Percentiles rank a stretch among this genome's conserved stretches.
phyloP scores from a whole-genome alignment of 345 rosid genomes.

The Trapa bicornis region DNA sequence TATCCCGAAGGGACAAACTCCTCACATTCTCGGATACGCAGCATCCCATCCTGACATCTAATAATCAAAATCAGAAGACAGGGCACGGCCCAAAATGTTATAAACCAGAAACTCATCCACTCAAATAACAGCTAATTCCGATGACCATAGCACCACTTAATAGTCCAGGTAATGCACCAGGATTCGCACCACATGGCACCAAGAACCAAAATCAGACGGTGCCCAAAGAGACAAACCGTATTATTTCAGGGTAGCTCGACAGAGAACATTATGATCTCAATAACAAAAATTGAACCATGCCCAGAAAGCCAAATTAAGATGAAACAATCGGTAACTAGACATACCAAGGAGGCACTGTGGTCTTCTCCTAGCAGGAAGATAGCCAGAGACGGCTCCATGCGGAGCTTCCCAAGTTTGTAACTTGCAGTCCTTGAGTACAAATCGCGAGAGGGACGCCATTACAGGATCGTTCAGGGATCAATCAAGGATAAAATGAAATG shows the following conservation, averaged over 20 bases:
- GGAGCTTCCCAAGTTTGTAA: constrained; percentile 20
- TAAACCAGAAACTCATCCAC: not conserved
- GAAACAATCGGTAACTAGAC: constrained; percentile 7
- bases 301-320: constrained; percentile 7
- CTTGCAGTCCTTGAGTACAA: constrained; percentile 36
- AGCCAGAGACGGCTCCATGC: constrained; percentile 13
- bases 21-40: constrained; percentile 21
- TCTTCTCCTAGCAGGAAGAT: constrained; percentile 19
- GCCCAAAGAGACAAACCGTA: not conserved
- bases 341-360: constrained; percentile 39
- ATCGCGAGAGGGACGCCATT: constrained; percentile 48
- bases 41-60: constrained; percentile 33
- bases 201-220: not conserved
- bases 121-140: not conserved
- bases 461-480: not conserved
- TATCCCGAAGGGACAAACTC: constrained; percentile 23
- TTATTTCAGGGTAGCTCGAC: too few species aligned
- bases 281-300: constrained; percentile 7
- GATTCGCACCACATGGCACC: not conserved
- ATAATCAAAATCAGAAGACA: constrained; percentile 6
- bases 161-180: not conserved
- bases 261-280: not conserved
- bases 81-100: constrained; percentile 2
- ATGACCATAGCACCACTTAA: not conserved
- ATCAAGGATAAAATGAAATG: not conserved